These are phyloP conservation scores for Arachnomyces sp. DNA, from an alignment of 2,329 filamentous ascomycete genomes.

Conservation along the genomic window DNA sequence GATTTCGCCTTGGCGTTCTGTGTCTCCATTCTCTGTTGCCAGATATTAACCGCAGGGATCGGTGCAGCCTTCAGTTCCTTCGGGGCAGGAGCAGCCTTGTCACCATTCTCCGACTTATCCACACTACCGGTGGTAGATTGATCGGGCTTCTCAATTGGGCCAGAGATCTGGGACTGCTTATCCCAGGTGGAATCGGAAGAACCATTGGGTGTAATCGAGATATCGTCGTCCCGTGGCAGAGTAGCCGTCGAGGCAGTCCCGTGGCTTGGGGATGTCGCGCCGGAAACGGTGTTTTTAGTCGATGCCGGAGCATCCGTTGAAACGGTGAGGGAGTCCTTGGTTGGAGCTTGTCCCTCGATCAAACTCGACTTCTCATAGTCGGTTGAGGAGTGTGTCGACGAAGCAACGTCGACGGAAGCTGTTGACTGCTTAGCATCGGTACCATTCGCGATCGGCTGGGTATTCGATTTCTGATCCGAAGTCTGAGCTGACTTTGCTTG, in stretches of 20 bases:
- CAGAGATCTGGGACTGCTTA: slow-evolving; percentile 53
- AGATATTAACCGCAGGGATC: slow-evolving; percentile 75
- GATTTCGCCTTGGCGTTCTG: slow-evolving; percentile 44
- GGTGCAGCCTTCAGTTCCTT: slow-evolving; percentile 69
- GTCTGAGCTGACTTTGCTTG: slow-evolving; percentile 22
- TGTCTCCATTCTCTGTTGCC: slow-evolving; percentile 69
- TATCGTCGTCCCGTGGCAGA: slow-evolving; percentile 52
- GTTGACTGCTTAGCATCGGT: slow-evolving; percentile 15
- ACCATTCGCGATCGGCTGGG: slow-evolving; percentile 23
- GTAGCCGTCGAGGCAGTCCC: slow-evolving; percentile 46
- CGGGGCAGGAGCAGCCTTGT: slow-evolving; percentile 50
- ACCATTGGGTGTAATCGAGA: slow-evolving; percentile 53
- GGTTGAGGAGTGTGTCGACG: slow-evolving; percentile 38
- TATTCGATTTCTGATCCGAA: slow-evolving; percentile 22
- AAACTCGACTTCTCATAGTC: slow-evolving; percentile 31
- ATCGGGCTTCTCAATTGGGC: slow-evolving; percentile 50
- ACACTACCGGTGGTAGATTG: slow-evolving; percentile 38
- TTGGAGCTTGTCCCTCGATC: slow-evolving; percentile 27
- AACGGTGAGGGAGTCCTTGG: slow-evolving; percentile 18
- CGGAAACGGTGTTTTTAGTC: slow-evolving; percentile 28
- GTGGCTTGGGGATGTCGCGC: slow-evolving; percentile 47
- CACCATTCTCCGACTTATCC: slow-evolving; percentile 47
- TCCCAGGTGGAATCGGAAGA: slow-evolving; percentile 61
- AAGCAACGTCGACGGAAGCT: slow-evolving; percentile 19
- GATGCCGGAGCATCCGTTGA: slow-evolving; percentile 14